Evolutionary conservation across 1,139 yeast genomes (phyloP), one percentile per base, ranked within the genome.

Genomic region (Geotrichum fermentans): DNA sequence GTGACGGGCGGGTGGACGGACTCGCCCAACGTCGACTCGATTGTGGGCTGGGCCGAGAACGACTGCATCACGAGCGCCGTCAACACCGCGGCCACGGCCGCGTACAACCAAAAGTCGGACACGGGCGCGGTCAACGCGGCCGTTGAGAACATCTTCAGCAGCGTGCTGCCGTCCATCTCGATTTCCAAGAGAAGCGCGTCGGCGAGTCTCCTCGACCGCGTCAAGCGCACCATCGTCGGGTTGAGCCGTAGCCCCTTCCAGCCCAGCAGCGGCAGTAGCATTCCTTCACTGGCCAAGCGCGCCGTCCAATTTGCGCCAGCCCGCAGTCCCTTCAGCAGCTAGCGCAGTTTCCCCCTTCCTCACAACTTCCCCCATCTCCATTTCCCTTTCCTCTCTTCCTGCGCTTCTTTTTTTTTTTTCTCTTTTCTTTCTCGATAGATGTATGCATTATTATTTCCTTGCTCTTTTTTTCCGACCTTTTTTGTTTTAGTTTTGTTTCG

Each of bases 11-110:
- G 42, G 21, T 33, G 28, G 6, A 13, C 43, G 13, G 53, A 49
- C 10, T 24, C 28, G 13, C 45, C 51, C 11, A 28, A 33, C 10
- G 42, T 47, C 13, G 17, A n/a, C 16, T 24, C 38, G 14, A 43
- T 51, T 8, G 35, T 17, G 5, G 38, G 43, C 11, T 51, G 18
- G 22, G 50, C 47, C 21, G 29, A 16, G n/a, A 24, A 41, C 21
- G 51, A 51, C 22, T 30, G 30, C 1, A 45, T 51, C 16, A 51
- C 53, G 2, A 42, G 33, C 13, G 26, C 39, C 5, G 48, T 51
- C 32, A 40, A 43, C 4, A 14, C 22, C 10, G 51, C 50, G n/a
- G 53, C 53, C 11, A 22, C 39, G 2, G 17, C 32, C 14, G 51
- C 53, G 10, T 30, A 44, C 21, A 30, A 6, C 14, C 40, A 39